These are phyloP conservation scores for Amphichorda felina DNA, from an alignment of 2,329 filamentous ascomycete species.

Conservation along the genomic window DNA sequence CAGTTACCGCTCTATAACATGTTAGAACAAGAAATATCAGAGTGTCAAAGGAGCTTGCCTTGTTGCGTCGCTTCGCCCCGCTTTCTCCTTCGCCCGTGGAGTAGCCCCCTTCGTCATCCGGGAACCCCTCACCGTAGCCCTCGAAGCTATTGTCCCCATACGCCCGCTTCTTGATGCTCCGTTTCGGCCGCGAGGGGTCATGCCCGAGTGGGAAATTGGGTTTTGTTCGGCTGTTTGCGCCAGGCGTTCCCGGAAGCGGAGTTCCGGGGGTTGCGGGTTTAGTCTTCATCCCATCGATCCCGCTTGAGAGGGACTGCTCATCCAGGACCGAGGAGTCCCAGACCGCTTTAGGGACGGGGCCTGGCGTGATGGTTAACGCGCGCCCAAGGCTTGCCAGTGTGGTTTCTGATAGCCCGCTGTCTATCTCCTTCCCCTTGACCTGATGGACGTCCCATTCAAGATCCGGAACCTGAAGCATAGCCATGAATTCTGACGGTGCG, in stretches of 20 bases:
- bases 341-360: constrained; percentile 37
- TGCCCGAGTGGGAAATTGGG: constrained; percentile 23
- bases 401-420: constrained; percentile 35
- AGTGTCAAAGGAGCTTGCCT: constrained; percentile 29
- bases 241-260: constrained; percentile 20
- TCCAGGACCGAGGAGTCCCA: constrained; percentile 50
- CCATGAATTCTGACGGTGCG: constrained; percentile 38
- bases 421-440: constrained; percentile 42
- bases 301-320: constrained; percentile 33
- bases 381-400: constrained; percentile 30
- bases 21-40: constrained; percentile 22
- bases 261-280: constrained; percentile 42
- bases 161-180: constrained; percentile 59
- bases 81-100: constrained; percentile 64
- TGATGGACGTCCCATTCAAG: constrained; percentile 44
- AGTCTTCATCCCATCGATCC: constrained; percentile 24
- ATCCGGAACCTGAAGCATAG: constrained; percentile 37
- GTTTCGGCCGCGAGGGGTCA: constrained; percentile 45
- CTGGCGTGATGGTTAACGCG: constrained; percentile 46
- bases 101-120: constrained; percentile 58
- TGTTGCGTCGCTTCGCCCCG: constrained; percentile 52
- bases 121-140: constrained; percentile 61
- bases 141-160: constrained; percentile 67
- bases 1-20: constrained; percentile 31
- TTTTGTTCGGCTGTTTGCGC: constrained; percentile 19